Percentiles rank a stretch among this genome's conserved stretches.
phyloP scores from a whole-genome alignment of 75 land plant species.

The Chamaecyparis obtusa region DNA sequence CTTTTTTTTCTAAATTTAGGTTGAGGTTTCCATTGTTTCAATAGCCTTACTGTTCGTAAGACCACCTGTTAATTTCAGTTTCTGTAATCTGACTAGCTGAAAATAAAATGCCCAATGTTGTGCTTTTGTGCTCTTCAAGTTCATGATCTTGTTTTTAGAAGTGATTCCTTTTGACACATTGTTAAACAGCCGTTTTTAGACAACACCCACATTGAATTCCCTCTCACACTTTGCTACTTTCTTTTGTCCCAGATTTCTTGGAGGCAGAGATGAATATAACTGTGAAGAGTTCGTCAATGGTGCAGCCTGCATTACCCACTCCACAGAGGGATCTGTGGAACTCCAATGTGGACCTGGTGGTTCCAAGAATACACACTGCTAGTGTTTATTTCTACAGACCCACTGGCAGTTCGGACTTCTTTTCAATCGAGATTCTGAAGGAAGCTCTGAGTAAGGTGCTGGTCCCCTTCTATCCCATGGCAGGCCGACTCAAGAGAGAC shows the following conservation, averaged over 20 bases:
- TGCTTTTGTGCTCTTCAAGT: neutral
- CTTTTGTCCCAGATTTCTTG: neutral
- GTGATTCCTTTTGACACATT: neutral
- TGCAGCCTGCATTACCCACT: conserved; percentile 38
- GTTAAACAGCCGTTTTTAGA: neutral
- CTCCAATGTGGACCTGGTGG: conserved; percentile 64
- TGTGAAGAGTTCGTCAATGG: conserved; percentile 24
- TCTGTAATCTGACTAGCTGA: neutral
- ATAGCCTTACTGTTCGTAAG: neutral
- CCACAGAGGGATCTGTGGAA: conserved; percentile 54
- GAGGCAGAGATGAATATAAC: neutral
- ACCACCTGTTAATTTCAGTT: neutral
- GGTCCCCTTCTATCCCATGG: conserved; percentile 61
- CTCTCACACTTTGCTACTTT: neutral
- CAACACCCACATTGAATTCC: neutral
- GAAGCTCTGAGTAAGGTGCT: conserved; percentile 43
- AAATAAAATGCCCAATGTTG: neutral
- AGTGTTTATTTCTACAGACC: conserved; percentile 31
- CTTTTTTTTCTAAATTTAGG: no score
- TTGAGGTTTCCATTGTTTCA: no score
- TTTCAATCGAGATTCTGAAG: conserved; percentile 15
- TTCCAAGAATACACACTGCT: conserved; percentile 30
- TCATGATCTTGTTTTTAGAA: neutral
- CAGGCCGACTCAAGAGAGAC: conserved; percentile 33
- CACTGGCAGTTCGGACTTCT: conserved; percentile 10